A percentile compares a stretch with the other conserved stretches of the same genome.
Conservation (phyloP, 768 basidiomycete species). For the Mrakia blollopis region DNA sequence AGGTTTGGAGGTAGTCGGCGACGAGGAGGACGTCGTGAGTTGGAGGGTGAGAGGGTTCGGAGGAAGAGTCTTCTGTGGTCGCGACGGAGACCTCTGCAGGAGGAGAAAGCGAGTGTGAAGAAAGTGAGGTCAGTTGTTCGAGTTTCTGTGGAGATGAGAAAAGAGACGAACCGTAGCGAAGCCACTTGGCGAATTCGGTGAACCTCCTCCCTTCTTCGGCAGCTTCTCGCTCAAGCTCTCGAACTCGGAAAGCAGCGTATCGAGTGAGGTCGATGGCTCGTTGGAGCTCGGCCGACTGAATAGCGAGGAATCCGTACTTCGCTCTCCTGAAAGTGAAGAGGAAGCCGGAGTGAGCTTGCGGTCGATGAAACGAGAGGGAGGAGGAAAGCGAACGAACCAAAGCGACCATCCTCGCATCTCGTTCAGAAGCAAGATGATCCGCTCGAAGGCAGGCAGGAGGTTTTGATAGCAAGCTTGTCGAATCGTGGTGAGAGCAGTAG, state of each 20-base stretch:
- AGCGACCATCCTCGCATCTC: constrained; percentile 35
- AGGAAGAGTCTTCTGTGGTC: constrained; percentile 12
- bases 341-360: neutral
- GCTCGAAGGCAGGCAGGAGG: constrained; percentile 36
- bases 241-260: constrained; percentile 14
- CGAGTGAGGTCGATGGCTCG: constrained; percentile 28
- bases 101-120: neutral
- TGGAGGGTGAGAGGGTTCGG: constrained; percentile 13
- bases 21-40: constrained; percentile 30
- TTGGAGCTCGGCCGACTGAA: neutral
- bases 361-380: neutral
- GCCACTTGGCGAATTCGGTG: constrained; percentile 37
- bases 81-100: constrained; percentile 26
- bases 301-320: neutral
- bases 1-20: constrained; percentile 26
- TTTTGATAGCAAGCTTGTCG: constrained; percentile 33
- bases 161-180: constrained; percentile 35
- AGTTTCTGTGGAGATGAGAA: neutral
- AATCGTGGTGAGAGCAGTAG: constrained; percentile 31
- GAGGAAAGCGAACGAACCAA: constrained; percentile 28
- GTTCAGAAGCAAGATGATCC: constrained; percentile 34
- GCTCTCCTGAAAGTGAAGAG: neutral
- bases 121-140: neutral
- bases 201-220: constrained; percentile 38
- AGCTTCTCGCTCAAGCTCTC: constrained; percentile 31